Evolutionary conservation across 495 filamentous ascomycete species (phyloP).

Genomic region (Penicillium pulvis): DNA sequence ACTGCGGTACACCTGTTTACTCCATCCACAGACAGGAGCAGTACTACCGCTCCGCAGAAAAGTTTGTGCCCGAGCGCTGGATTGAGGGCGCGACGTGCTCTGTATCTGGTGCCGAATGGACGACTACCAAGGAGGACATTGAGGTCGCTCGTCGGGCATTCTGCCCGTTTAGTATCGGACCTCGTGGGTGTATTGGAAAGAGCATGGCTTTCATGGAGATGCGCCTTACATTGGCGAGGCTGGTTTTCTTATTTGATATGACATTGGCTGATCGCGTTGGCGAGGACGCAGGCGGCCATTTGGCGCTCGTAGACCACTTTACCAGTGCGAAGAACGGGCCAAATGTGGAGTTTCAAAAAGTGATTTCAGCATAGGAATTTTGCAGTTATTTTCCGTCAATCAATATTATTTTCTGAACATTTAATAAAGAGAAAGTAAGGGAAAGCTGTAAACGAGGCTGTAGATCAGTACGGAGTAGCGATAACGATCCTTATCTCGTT

Average conservation of each 20-base stretch:
- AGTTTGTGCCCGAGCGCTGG: constrained; percentile 58
- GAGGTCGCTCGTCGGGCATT: constrained; percentile 49
- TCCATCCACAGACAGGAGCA: constrained; percentile 56
- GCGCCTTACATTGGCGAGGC: constrained; percentile 49
- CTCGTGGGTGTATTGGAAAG: constrained; percentile 60
- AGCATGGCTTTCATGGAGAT: constrained; percentile 59
- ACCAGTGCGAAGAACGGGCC: constrained; percentile 48
- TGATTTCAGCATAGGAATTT: background rate
- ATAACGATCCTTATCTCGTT: background rate
- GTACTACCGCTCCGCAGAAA: constrained; percentile 55
- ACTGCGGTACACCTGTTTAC: constrained; percentile 56
- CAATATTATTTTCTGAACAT: background rate
- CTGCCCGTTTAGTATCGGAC: constrained; percentile 59
- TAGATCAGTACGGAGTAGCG: background rate
- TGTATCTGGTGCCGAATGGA: constrained; percentile 26
- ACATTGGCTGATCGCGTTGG: constrained; percentile 41
- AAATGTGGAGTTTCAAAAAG: constrained; percentile 41
- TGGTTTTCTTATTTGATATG: constrained; percentile 52
- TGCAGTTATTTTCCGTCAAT: background rate
- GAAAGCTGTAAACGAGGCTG: background rate
- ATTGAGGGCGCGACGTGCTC: constrained; percentile 43
- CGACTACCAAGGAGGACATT: constrained; percentile 38
- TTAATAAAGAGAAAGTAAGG: background rate
- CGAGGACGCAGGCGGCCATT: constrained; percentile 44
- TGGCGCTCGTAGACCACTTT: constrained; percentile 51